Evolutionary conservation across 1,284 basidiomycete species (phyloP), one percentile per base, ranked within the genome.

Genomic region (Pholiota adiposa): DNA sequence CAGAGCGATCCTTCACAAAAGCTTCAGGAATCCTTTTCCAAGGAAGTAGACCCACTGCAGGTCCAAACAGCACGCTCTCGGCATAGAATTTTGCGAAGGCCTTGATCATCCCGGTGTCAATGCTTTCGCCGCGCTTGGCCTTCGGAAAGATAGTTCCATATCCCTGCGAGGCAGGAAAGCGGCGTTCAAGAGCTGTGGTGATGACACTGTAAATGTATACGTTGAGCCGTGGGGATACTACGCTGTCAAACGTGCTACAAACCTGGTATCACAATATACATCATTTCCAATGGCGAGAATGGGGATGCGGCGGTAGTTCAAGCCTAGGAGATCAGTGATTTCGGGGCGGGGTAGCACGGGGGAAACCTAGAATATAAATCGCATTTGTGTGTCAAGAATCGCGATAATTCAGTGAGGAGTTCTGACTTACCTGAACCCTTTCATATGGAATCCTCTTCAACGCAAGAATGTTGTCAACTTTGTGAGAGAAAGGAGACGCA

Each of bases 211-310:
- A 58, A 8, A 34, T 59, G 46, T n/a, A n/a, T n/a, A 59, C 14
- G 23, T 36, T 55, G 6, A 55, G 33, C 18, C 12, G 33, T 34
- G 54, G n/a, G 41, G 29, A 58, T 14, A 19, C 48, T 25, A 48
- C n/a, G 6, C 46, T 31, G 27, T 31, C n/a, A n/a, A 29, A 23
- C 48, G 48, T 23, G 9, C 21, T 51, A 54, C 54, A 57, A 31
- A 70, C 77, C 74, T 76, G 14, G 80, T 82, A 69, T 84, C 83
- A 63, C 80, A 81, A 66, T 83, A 83, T 0, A 84, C 74, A 63
- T 85, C 83, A 60, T 81, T 82, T 4, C 83, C 84, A 52, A 86
- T 83, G 16, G 83, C 80, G 1, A 85, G 74, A n/a, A 86, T 73
- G 14, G 83, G 83, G 27, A 86, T 83, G 25, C 81, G 77, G 16